Evolutionary conservation across 2,329 filamentous ascomycete genomes (phyloP), one percentile per base, ranked within the genome.

Genomic region (Paracorniculantispora psalliotae): DNA sequence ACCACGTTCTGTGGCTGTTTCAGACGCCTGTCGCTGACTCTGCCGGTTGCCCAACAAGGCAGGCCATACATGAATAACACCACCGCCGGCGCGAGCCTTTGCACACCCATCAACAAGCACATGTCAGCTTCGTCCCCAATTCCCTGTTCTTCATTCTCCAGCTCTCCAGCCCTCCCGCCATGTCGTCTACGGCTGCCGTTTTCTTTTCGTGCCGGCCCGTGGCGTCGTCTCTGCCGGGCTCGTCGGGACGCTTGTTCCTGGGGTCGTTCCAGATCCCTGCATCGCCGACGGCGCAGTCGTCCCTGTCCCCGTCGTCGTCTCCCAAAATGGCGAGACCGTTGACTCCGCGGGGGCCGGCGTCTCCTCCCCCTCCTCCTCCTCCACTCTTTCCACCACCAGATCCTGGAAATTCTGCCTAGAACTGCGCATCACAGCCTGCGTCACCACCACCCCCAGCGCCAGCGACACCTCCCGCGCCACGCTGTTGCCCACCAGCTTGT

Each of bases 401-500:
- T 48, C 7, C 17, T 30, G 4, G 8, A 8, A 39, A 33, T n/a
- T 39, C 12, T 21, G 12, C n/a, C 15, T n/a, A 35, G 44, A 63
- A 25, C 65, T 72, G 49, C 66, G 60, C 2, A 57, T 64, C 68
- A 71, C 72, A 0, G 87, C 87, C 61, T 87, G 79, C 8, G 86
- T 76, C 13, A 92, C 73, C 10, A 79, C 75, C 4, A 89, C 66
- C 0, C 90, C 90, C 1, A 92, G 69, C 0, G 84, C 83, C 19
- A 91, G 71, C 0, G 89, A 83, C 1, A 90, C 81, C 25, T 84
- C 81, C 9, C 89, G 76, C 2, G 89, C 83, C 0, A 96, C 90
- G 28, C 86, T 90, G 69, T 96, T 96, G 0, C 91, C 91, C 0
- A 92, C 77, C 21, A 90, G 83, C 57, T 79, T 81, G 74, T 82